A percentile compares a stretch with the other conserved stretches of the same genome.
phyloP scores from a whole-genome alignment of 192 early-diverging fungal species.

The Mortierella claussenii region DNA sequence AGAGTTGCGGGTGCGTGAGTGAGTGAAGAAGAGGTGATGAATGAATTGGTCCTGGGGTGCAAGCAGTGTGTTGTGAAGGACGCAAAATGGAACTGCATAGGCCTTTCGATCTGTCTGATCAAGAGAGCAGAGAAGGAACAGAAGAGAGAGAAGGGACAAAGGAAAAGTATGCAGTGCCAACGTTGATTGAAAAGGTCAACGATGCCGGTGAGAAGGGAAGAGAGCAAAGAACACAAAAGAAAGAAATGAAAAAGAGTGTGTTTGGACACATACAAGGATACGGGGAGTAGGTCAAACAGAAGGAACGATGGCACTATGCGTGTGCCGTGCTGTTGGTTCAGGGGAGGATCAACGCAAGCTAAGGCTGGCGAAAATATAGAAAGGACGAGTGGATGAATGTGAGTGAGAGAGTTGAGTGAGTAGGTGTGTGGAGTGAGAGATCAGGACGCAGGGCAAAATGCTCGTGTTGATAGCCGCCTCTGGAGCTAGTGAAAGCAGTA shows the following conservation, averaged over 20 bases:
- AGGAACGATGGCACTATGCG: neutral
- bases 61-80: no score
- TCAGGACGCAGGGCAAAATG: no score
- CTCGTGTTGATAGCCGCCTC: no score
- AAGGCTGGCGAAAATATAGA: neutral
- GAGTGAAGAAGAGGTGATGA: no score
- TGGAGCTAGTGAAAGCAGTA: no score
- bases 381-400: neutral
- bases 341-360: neutral
- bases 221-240: neutral
- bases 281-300: neutral
- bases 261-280: neutral
- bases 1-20: no score
- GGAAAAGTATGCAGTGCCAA: neutral
- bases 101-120: no score
- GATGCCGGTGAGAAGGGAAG: neutral
- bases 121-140: no score
- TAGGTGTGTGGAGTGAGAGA: no score
- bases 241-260: neutral
- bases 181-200: no score
- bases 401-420: neutral
- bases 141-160: neutral
- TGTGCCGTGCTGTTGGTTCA: constrained; percentile 1
- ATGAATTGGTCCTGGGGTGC: no score
- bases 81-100: no score